A percentile compares a stretch with the other conserved stretches of the same genome.
phyloP scores from a whole-genome alignment of 2,329 filamentous ascomycete genomes.

The Curvularia hawaiiensis region DNA sequence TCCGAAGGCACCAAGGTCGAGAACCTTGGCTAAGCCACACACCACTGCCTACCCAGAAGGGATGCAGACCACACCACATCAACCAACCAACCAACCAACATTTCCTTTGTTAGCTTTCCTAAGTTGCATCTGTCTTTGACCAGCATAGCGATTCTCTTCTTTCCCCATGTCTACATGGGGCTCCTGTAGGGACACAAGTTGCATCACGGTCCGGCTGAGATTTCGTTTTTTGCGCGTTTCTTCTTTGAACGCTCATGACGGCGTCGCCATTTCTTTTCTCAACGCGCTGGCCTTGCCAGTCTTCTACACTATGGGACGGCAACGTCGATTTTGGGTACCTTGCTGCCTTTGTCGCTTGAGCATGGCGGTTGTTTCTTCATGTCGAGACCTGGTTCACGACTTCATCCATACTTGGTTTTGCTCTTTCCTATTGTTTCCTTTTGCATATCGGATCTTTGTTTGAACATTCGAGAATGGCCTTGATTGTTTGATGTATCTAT shows the following conservation, averaged over 20 bases:
- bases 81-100: conserved; percentile 12
- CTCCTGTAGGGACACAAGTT: conserved; percentile 39
- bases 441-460: conserved; percentile 3
- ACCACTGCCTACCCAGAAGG: background rate
- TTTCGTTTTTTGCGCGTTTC: conserved; percentile 28
- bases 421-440: conserved; percentile 22
- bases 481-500: conserved; percentile 24
- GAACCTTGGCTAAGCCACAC: conserved; percentile 27
- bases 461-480: conserved; percentile 34
- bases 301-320: conserved; percentile 39
- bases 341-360: conserved; percentile 28
- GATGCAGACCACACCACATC: conserved; percentile 9
- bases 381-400: conserved; percentile 24
- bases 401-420: conserved; percentile 13
- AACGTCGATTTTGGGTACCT: conserved; percentile 36
- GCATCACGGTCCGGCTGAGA: conserved; percentile 43
- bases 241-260: background rate
- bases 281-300: conserved; percentile 26
- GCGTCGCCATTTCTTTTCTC: conserved; percentile 34
- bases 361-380: conserved; percentile 37
- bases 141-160: conserved; percentile 45
- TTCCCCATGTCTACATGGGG: conserved; percentile 20
- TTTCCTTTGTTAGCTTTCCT: conserved; percentile 32
- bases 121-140: conserved; percentile 37
- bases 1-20: conserved; percentile 43